Conservation (phyloP, 2,329 filamentous ascomycete species). For the Apiospora phragmitis region DNA sequence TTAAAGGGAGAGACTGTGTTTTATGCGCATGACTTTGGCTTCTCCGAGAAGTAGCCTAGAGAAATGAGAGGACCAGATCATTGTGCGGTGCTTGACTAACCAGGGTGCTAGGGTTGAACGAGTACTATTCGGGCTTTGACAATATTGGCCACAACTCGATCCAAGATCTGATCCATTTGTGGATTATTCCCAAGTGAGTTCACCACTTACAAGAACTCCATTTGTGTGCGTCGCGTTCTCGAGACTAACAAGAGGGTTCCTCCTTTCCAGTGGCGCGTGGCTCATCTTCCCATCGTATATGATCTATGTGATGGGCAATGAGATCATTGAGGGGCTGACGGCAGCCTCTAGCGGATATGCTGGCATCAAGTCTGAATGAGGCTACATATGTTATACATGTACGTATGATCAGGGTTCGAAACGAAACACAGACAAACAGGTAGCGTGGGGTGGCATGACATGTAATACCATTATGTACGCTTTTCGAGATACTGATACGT, state of each 20-base stretch:
- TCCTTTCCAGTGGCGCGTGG: constrained; percentile 51
- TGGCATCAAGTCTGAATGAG: constrained; percentile 42
- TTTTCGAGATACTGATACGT: not conserved
- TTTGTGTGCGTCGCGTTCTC: not conserved
- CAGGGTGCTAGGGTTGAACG: constrained; percentile 48
- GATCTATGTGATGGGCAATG: constrained; percentile 47
- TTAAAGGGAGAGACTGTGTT: not conserved
- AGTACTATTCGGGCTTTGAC: constrained; percentile 55
- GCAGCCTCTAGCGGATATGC: constrained; percentile 31
- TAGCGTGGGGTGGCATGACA: not conserved
- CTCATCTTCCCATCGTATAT: constrained; percentile 54
- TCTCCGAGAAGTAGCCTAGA: not conserved
- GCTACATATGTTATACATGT: not conserved
- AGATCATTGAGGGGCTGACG: constrained; percentile 49
- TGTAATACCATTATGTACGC: not conserved
- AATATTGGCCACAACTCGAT: constrained; percentile 58
- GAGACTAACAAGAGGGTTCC: not conserved
- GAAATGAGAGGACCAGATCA: not conserved
- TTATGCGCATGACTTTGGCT: not conserved
- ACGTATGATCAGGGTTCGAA: not conserved
- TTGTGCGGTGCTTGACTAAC: not conserved
- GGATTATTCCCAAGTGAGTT: constrained; percentile 60
- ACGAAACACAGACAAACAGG: not conserved
- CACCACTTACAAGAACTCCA: not conserved
- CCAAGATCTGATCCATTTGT: constrained; percentile 48